Base-by-base conservation (phyloP, 75 land plant species). In the Cupressus sempervirens region DNA sequence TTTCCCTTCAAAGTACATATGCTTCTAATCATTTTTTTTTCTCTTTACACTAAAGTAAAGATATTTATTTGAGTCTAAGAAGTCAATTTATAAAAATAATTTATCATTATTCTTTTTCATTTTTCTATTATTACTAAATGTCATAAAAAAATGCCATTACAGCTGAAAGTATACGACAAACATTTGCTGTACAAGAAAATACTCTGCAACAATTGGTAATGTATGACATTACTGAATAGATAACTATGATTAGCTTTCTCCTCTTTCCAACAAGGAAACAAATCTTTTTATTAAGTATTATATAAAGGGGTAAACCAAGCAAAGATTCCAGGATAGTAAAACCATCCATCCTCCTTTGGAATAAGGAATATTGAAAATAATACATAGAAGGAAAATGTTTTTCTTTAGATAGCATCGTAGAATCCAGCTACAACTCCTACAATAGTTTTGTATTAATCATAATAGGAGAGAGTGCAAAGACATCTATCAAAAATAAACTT, bases 111-210 rank as follows among this genome's bases (percentile, higher is more conserved):
- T 46, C 48, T 46, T 46, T 46, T 46, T 46, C 9, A 7, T 46
- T 46, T 46, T 46, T 46, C 10, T 46, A 46, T 46, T 46, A 7
- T 8, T 46, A 46, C 48, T 46, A 46, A 46, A 50, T 82, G 34
- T 43, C 38, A 14, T 46, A 23, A 53, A 50, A n/a, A 53, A 53
- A 7, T 20, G 34, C 20, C 0, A 5, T 16, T 82, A 58, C 20
- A 93, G 94, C 81, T 77, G 93, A 91, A 67, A 86, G 90, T 7
- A 82, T 93, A 54, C 86, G 88, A 50, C 93, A 93, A 85, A 90
- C 89, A 86, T 38, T 87, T 80, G 82, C 41, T 52, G 75, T 86
- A 70, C 76, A 82, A 48, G 93, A 91, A 70, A 88, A 74, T 73
- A 86, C 89, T 13, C 84, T 93, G 82, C 92, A 90, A 58, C 84